Evolutionary conservation across 148 eudicot genomes (phyloP).

Genomic region (Gaultheria prostrata): DNA sequence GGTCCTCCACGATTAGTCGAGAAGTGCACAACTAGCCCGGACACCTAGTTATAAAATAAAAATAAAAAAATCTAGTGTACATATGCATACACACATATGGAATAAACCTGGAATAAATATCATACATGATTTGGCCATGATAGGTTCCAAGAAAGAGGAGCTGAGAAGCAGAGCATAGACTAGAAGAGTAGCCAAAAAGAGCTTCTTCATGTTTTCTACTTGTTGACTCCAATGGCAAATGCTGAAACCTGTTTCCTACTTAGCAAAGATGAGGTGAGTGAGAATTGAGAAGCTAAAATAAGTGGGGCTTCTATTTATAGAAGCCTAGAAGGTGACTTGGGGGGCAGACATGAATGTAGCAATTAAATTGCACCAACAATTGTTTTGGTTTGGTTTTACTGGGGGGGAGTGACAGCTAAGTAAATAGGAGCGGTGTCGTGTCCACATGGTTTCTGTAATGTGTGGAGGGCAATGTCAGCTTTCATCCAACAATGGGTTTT

Average conservation of each 20-base stretch:
- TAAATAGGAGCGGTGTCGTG: not conserved
- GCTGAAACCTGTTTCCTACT: not conserved
- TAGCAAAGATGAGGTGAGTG: not conserved
- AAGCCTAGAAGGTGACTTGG: not conserved
- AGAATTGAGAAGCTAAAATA: not conserved
- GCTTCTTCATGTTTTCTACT: constrained; percentile 23
- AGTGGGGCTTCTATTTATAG: not conserved
- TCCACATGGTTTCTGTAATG: not conserved
- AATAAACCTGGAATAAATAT: not conserved
- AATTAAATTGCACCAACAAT: not conserved
- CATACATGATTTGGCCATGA: constrained; percentile 26
- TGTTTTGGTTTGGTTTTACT: not conserved
- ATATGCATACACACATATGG: not conserved
- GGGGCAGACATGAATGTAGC: not conserved
- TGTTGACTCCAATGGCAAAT: not conserved
- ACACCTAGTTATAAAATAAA: too few relatives aligned
- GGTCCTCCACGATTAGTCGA: too few relatives aligned
- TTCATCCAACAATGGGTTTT: not conserved
- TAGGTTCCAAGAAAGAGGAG: constrained; percentile 31
- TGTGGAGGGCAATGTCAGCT: not conserved
- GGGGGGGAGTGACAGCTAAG: not conserved
- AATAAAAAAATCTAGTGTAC: not conserved
- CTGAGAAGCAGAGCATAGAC: constrained; percentile 26
- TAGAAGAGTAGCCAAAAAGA: constrained; percentile 22
- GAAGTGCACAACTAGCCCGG: too few relatives aligned